phyloP scores from a whole-genome alignment of 2,329 filamentous ascomycete genomes.

The Emmonsia crescens region DNA sequence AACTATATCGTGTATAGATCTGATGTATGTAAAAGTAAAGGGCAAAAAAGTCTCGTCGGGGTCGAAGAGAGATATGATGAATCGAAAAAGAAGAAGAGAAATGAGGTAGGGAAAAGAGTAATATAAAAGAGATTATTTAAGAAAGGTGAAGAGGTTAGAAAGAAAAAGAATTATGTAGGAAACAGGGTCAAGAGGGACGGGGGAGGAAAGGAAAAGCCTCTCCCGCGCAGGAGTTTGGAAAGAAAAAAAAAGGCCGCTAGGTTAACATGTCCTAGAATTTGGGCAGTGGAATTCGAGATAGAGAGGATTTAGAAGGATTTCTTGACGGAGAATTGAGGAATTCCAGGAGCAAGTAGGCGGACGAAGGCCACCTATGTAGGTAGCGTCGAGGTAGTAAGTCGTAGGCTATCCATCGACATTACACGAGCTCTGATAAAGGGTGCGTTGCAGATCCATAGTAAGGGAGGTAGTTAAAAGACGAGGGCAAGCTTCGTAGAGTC shows the following conservation, averaged over 20 bases:
- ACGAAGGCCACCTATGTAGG: not conserved
- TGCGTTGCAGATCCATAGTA: not conserved
- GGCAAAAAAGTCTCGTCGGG: not conserved
- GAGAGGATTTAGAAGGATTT: not conserved
- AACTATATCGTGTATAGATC: not conserved
- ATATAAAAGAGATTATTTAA: not conserved
- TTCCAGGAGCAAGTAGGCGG: not conserved
- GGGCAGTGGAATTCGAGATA: not conserved
- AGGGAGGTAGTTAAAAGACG: not conserved
- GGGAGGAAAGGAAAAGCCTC: not conserved
- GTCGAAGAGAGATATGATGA: not conserved
- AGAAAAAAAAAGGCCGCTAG: not conserved
- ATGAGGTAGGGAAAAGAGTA: not conserved
- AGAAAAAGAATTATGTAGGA: not conserved
- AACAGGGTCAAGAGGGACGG: not conserved
- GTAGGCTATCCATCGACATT: slow-evolving; percentile 3
- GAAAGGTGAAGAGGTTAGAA: not conserved
- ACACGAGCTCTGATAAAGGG: not conserved
- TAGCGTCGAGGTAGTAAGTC: not conserved
- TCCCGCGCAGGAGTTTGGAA: not conserved
- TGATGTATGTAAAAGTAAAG: not conserved
- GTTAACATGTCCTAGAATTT: not conserved
- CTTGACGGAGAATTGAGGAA: not conserved
- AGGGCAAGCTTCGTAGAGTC: not conserved
- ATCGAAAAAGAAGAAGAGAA: not conserved